Evolutionary conservation across 495 filamentous ascomycete genomes (phyloP).

Genomic region (Penicillium ochrochloron): DNA sequence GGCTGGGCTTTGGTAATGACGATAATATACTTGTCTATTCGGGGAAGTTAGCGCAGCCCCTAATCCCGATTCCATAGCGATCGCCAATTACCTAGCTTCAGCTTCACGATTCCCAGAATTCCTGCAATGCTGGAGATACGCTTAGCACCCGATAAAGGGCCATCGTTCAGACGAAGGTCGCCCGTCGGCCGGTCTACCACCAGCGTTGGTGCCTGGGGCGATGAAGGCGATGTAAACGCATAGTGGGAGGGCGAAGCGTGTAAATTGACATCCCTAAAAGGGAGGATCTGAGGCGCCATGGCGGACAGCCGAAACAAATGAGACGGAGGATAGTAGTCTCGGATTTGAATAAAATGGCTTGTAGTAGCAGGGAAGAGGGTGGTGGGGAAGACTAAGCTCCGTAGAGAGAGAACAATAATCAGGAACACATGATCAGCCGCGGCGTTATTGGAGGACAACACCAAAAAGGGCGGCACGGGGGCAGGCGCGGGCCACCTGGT

Average conservation of each 20-base stretch:
- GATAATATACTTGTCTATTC: constrained; percentile 91
- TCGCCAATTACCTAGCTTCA: constrained; percentile 75
- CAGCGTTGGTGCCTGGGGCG: constrained; percentile 82
- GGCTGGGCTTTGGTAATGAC: constrained; percentile 93
- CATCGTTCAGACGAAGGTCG: constrained; percentile 83
- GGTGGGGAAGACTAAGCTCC: constrained; percentile 13
- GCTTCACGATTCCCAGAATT: constrained; percentile 86
- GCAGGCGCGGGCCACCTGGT: constrained; percentile 22
- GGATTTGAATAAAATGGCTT: constrained; percentile 10
- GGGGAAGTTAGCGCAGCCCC: constrained; percentile 20
- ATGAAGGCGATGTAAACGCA: constrained; percentile 94
- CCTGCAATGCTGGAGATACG: constrained; percentile 92
- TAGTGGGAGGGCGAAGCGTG: constrained; percentile 89
- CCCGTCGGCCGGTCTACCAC: constrained; percentile 92
- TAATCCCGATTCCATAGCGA: not conserved
- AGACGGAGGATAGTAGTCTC: constrained; percentile 5
- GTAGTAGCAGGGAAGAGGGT: constrained; percentile 10
- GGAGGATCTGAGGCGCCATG: constrained; percentile 66
- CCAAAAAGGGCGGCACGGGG: not conserved
- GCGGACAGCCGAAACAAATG: constrained; percentile 24
- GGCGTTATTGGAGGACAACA: constrained; percentile 11
- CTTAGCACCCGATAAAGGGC: constrained; percentile 71
- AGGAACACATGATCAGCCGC: constrained; percentile 38
- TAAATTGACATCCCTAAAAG: constrained; percentile 95
- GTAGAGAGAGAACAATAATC: constrained; percentile 11